Percentiles rank a stretch among this genome's conserved stretches.
phyloP scores from a whole-genome alignment of 192 early-diverging fungal species.

The Umbelopsis sp. region DNA sequence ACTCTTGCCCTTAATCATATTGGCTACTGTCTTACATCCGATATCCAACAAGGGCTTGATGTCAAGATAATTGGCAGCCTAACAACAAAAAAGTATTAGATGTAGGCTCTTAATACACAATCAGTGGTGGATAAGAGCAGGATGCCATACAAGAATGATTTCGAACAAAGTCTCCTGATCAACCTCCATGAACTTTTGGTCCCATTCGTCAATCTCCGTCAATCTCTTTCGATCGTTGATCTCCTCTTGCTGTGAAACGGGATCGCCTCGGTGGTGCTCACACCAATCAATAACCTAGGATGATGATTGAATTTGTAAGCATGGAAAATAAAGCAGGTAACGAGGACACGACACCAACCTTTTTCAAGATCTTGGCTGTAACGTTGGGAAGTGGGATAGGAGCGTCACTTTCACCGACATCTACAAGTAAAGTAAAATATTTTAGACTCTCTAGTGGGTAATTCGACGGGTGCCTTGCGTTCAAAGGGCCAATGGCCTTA shows the following conservation, averaged over 20 bases:
- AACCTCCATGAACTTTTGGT: slow-evolving; percentile 77
- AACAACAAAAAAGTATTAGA: slow-evolving; percentile 10
- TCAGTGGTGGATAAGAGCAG: not conserved
- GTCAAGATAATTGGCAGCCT: slow-evolving; percentile 90
- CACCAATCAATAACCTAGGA: slow-evolving; percentile 80
- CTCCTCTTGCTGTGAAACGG: slow-evolving; percentile 52
- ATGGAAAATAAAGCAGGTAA: not conserved
- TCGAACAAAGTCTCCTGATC: slow-evolving; percentile 83
- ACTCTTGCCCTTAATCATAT: slow-evolving; percentile 95
- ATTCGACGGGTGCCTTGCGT: not conserved
- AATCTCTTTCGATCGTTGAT: slow-evolving; percentile 60
- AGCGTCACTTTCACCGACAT: slow-evolving; percentile 67
- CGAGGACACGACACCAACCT: slow-evolving; percentile 49
- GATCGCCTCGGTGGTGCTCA: slow-evolving; percentile 75
- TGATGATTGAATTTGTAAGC: too few relatives aligned
- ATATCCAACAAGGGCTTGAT: slow-evolving; percentile 96
- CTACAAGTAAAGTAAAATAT: slow-evolving; percentile 25
- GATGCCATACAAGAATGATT: slow-evolving; percentile 62
- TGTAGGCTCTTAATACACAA: not conserved
- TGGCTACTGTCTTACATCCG: slow-evolving; percentile 98
- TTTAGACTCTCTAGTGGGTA: not conserved
- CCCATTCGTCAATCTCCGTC: slow-evolving; percentile 81
- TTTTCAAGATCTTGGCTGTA: slow-evolving; percentile 67
- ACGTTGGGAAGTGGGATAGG: slow-evolving; percentile 84
- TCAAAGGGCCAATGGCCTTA: too few relatives aligned